A percentile compares a stretch with the other conserved stretches of the same genome.
phyloP scores from a whole-genome alignment of 306 rosid genomes.

The Lathyrus tuberosus region DNA sequence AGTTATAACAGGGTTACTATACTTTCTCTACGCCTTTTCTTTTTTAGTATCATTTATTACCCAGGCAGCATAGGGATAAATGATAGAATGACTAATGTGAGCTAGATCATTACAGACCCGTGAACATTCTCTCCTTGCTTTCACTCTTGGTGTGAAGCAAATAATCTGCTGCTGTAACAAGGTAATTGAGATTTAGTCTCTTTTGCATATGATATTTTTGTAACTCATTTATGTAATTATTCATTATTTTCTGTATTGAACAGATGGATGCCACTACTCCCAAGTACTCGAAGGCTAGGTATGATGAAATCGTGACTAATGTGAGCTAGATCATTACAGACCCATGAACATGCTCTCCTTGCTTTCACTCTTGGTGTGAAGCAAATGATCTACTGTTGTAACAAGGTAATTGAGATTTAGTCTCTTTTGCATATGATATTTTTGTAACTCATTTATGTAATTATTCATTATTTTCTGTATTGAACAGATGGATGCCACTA shows the following conservation, averaged over 20 bases:
- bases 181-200: conserved; percentile 38
- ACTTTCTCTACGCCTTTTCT: too few relatives aligned
- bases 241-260: not conserved
- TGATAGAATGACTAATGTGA: too few relatives aligned
- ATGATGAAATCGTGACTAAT: conserved; percentile 86
- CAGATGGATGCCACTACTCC: conserved; percentile 95
- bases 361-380: too few relatives aligned
- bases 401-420: conserved; percentile 52
- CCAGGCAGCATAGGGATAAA: too few relatives aligned
- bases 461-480: not conserved
- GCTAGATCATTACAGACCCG: too few relatives aligned
- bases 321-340: too few relatives aligned
- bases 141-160: too few relatives aligned
- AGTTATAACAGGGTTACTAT: too few relatives aligned
- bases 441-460: not conserved
- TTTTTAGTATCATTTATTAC: too few relatives aligned
- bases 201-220: not conserved
- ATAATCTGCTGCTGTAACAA: conserved; percentile 35
- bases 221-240: not conserved
- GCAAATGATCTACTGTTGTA: too few relatives aligned
- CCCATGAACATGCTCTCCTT: too few relatives aligned
- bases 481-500: conserved; percentile 83
- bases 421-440: not conserved
- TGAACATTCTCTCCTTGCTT: too few relatives aligned
- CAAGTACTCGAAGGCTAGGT: conserved; percentile 82